These are phyloP conservation scores for Amanita rubescens DNA, from an alignment of 768 basidiomycete genomes.

Conservation along the genomic window DNA sequence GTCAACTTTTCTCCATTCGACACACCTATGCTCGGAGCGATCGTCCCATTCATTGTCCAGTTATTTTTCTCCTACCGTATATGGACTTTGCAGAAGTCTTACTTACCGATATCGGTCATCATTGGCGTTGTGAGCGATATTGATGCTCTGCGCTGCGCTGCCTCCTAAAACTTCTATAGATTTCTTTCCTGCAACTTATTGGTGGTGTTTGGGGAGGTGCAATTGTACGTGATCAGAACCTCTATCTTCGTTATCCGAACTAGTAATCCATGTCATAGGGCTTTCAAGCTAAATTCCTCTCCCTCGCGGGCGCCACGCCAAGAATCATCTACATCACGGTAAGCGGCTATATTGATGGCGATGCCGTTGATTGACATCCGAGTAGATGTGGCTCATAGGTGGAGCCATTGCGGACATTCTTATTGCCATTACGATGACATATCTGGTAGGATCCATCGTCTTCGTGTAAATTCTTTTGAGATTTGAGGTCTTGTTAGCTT, in stretches of 20 bases:
- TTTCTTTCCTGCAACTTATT: not conserved
- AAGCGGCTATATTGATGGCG: not conserved
- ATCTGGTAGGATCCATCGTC: not conserved
- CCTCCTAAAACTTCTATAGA: not conserved
- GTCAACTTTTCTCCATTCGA: conserved; percentile 5
- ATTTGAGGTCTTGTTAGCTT: not conserved
- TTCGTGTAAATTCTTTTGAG: not conserved
- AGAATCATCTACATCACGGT: not conserved
- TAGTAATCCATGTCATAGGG: not conserved
- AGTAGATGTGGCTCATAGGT: conserved; percentile 9
- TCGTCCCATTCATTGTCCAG: conserved; percentile 11
- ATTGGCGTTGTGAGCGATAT: not conserved
- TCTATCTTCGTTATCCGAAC: not conserved
- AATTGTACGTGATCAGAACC: not conserved
- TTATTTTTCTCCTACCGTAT: conserved; percentile 14
- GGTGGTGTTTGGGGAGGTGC: not conserved
- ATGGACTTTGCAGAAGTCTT: conserved; percentile 9
- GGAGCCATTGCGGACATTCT: conserved; percentile 8
- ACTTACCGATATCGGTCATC: conserved; percentile 3
- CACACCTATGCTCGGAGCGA: conserved; percentile 10
- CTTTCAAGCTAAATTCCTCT: not conserved
- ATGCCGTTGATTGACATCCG: not conserved
- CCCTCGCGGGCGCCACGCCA: not conserved
- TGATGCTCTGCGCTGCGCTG: not conserved
- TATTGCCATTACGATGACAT: conserved; percentile 11